Evolutionary conservation across 1,284 basidiomycete genomes (phyloP).

Genomic region (Puccinia horiana): DNA sequence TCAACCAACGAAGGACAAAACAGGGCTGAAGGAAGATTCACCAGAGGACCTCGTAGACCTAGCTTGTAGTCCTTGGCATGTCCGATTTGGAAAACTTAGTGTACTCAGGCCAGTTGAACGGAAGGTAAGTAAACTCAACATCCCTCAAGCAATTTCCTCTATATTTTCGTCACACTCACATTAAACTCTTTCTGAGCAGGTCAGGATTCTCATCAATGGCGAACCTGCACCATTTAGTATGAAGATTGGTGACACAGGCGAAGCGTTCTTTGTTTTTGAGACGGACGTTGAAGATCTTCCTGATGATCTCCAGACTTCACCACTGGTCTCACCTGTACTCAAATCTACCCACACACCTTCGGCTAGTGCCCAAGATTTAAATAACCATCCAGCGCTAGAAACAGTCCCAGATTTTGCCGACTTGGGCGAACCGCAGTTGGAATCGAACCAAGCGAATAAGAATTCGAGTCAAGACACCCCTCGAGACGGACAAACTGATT

Average conservation of each 20-base stretch:
- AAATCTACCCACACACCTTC: conserved; percentile 52
- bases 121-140: conserved; percentile 65
- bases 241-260: conserved; percentile 98
- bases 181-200: conserved; percentile 4
- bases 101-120: conserved; percentile 92
- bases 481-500: not conserved
- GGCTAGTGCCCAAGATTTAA: conserved; percentile 15
- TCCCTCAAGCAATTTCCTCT: not conserved
- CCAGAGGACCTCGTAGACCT: conserved; percentile 63
- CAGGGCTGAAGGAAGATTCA: conserved; percentile 56
- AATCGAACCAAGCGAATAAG: conserved; percentile 9
- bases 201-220: conserved; percentile 65
- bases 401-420: conserved; percentile 45
- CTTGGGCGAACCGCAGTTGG: conserved; percentile 35
- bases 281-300: conserved; percentile 86
- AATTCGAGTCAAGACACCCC: conserved; percentile 1
- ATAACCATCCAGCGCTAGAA: conserved; percentile 7
- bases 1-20: conserved; percentile 59
- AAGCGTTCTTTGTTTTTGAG: conserved; percentile 98
- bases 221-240: conserved; percentile 81
- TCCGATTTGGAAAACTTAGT: conserved; percentile 96
- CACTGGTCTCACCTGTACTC: conserved; percentile 60
- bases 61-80: conserved; percentile 93
- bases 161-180: not conserved
- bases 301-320: conserved; percentile 88